Evolutionary conservation across 2,329 filamentous ascomycete genomes (phyloP).

Genomic region (Colletotrichum sp.): DNA sequence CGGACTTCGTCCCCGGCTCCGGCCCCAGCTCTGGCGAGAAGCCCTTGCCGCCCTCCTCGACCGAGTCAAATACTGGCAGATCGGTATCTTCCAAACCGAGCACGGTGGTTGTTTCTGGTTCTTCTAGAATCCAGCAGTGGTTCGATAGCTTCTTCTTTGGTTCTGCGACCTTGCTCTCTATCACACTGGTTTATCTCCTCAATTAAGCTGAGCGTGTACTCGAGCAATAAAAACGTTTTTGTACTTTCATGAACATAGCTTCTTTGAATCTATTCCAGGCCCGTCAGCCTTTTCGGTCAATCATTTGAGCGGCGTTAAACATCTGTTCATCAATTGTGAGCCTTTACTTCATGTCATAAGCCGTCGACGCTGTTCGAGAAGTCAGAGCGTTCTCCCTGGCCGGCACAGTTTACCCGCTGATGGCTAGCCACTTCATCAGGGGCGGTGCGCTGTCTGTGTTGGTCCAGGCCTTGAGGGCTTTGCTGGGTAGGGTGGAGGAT

Average conservation of each 20-base stretch:
- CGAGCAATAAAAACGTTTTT: background rate
- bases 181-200: accelerated
- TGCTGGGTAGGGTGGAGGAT: too few relatives aligned
- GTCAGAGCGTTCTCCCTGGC: too few relatives aligned
- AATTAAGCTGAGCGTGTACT: background rate
- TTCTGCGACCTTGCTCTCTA: background rate
- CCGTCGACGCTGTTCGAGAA: too few relatives aligned
- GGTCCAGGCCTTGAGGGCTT: too few relatives aligned
- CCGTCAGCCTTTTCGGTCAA: accelerated
- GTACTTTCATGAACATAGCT: background rate
- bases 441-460: too few relatives aligned
- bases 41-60: background rate
- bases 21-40: background rate
- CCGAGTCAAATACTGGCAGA: background rate
- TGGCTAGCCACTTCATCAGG: too few relatives aligned
- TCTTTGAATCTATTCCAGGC: accelerated
- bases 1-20: background rate
- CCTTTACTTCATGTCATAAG: background rate
- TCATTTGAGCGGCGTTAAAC: accelerated
- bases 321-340: background rate
- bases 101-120: background rate
- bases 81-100: background rate
- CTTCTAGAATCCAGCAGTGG: accelerated
- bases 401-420: too few relatives aligned
- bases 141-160: background rate